Conservation (phyloP, 345 rosid genomes). For the Lepidium africanum region DNA sequence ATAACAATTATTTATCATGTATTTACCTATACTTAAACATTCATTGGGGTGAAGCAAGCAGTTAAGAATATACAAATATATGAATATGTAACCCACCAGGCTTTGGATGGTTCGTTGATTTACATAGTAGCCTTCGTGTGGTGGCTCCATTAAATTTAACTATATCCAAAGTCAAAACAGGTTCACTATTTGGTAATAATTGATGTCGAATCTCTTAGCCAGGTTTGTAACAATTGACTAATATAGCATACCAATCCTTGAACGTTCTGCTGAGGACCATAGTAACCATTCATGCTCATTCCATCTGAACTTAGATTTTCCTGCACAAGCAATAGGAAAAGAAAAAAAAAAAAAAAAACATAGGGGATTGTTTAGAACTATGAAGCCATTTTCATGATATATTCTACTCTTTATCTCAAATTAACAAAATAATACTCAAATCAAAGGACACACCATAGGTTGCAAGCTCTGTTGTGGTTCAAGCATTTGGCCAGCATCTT, state of each 20-base stretch:
- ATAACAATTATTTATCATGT: not conserved
- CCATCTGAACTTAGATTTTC: conserved; percentile 46
- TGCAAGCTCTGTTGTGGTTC: conserved; percentile 45
- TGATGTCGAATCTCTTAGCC: not conserved
- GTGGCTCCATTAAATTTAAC: conserved; percentile 62
- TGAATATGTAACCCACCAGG: conserved; percentile 31
- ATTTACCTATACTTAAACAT: not conserved
- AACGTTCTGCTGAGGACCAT: conserved; percentile 42
- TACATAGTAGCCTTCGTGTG: conserved; percentile 58
- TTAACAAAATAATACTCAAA: not conserved
- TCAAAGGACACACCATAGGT: conserved; percentile 38
- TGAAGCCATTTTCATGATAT: not conserved
- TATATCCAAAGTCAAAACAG: conserved; percentile 31
- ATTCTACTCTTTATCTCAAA: not conserved
- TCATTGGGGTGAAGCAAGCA: not conserved
- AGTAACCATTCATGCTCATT: conserved; percentile 41
- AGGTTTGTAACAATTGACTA: not conserved
- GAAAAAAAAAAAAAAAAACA: not conserved
- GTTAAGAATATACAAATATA: no score
- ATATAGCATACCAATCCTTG: conserved; percentile 47
- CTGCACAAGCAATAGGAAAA: conserved; percentile 20
- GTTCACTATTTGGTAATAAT: not conserved
- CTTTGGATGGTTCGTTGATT: conserved; percentile 46
- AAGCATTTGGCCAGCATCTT: conserved; percentile 34
- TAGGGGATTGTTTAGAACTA: not conserved